phyloP scores from a whole-genome alignment of 805 yeast species.

The Starmerella sirachaensis region DNA sequence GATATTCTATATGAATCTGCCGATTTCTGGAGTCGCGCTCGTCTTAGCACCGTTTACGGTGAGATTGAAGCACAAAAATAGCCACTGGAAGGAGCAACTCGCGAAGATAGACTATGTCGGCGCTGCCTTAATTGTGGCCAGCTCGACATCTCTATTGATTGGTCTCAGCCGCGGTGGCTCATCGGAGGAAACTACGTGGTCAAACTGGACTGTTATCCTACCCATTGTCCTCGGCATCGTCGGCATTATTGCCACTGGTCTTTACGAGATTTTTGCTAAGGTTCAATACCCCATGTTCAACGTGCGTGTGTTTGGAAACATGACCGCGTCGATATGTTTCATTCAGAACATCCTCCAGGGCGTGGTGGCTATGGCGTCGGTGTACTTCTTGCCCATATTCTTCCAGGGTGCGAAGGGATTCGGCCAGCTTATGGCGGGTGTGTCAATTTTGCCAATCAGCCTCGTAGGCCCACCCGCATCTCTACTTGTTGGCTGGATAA shows the following conservation, averaged over 20 bases:
- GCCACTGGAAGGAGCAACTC: constrained; percentile 31
- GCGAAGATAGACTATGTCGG: constrained; percentile 40
- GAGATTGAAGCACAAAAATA: constrained; percentile 27
- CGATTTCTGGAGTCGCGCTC: constrained; percentile 46
- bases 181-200: constrained; percentile 37
- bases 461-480: constrained; percentile 33
- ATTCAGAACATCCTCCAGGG: constrained; percentile 33
- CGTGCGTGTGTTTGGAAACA: constrained; percentile 31
- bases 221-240: constrained; percentile 38
- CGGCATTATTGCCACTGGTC: constrained; percentile 28
- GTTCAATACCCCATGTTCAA: constrained; percentile 40
- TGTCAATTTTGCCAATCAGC: constrained; percentile 35
- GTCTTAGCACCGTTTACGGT: constrained; percentile 31
- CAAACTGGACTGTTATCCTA: constrained; percentile 40
- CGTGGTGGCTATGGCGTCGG: constrained; percentile 26
- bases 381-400: constrained; percentile 35
- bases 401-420: constrained; percentile 38
- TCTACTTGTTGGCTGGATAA: constrained; percentile 30
- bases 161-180: constrained; percentile 47
- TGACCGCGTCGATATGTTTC: constrained; percentile 32
- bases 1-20: constrained; percentile 62
- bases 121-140: constrained; percentile 33
- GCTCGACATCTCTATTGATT: constrained; percentile 36
- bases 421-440: constrained; percentile 37
- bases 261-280: constrained; percentile 23